A percentile compares a stretch with the other conserved stretches of the same genome.
Evolutionary conservation across 768 basidiomycete genomes (phyloP).

Genomic region (Pleurotus pulmonarius): DNA sequence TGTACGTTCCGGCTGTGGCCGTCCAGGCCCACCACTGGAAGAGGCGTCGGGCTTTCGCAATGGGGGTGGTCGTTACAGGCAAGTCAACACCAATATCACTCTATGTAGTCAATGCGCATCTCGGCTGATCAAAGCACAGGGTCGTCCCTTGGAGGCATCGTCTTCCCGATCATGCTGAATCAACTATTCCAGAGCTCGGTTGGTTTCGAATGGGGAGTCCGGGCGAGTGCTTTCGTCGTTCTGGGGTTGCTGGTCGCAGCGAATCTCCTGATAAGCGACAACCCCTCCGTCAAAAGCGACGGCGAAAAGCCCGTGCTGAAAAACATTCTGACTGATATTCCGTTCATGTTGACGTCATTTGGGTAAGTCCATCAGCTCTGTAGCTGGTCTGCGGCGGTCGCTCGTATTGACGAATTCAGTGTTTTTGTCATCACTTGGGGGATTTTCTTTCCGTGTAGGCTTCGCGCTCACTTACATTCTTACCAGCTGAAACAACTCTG

Average conservation of each 20-base stretch:
- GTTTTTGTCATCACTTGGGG: slow-evolving; percentile 39
- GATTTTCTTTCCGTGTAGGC: slow-evolving; percentile 48
- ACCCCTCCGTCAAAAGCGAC: background rate
- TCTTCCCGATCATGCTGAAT: slow-evolving; percentile 53
- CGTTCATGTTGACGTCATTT: slow-evolving; percentile 33
- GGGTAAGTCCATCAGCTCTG: slow-evolving; percentile 23
- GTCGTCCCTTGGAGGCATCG: slow-evolving; percentile 44
- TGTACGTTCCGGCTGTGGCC: slow-evolving; percentile 42
- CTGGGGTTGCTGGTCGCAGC: slow-evolving; percentile 33
- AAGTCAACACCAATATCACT: too few relatives aligned
- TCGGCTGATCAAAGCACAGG: slow-evolving; percentile 18
- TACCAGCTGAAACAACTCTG: background rate
- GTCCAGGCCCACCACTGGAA: slow-evolving; percentile 45
- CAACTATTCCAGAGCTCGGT: slow-evolving; percentile 32
- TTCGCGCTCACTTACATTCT: background rate
- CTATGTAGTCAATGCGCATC: too few relatives aligned
- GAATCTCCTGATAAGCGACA: slow-evolving; percentile 31
- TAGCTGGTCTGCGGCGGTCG: background rate
- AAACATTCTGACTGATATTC: slow-evolving; percentile 11
- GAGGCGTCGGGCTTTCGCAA: slow-evolving; percentile 35
- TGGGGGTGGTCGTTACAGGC: slow-evolving; percentile 41
- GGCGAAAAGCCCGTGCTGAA: background rate
- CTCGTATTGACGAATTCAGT: slow-evolving; percentile 15
- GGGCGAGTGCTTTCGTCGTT: slow-evolving; percentile 34
- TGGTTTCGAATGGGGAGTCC: slow-evolving; percentile 45